Percentiles rank a stretch among this genome's conserved stretches.
phyloP scores from a whole-genome alignment of 176 grass and related monocot genomes.

The Aegilops sharonensis region DNA sequence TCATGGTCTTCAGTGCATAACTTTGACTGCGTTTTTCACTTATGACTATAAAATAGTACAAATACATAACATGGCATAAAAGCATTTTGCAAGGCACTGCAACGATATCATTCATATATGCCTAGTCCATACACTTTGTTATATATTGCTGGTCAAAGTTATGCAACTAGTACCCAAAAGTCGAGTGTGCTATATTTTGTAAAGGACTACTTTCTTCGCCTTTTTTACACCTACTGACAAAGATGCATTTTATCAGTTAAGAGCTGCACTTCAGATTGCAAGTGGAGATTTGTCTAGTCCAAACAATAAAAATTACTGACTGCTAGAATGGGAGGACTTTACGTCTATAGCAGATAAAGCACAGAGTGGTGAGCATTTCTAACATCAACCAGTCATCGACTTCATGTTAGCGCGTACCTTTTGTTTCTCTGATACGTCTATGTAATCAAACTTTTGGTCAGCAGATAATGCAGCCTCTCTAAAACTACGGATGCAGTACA shows the following conservation, averaged over 20 bases:
- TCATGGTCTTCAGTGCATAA: neutral
- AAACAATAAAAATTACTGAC: neutral
- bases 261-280: neutral
- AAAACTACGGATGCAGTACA: slow-evolving; percentile 82
- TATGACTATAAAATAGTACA: neutral
- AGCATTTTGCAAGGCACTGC: neutral
- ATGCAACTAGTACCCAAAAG: neutral
- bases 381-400: neutral
- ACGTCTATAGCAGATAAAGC: neutral
- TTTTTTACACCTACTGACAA: neutral
- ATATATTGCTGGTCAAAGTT: neutral
- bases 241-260: neutral
- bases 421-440: slow-evolving; percentile 82
- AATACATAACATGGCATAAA: neutral
- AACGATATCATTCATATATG: neutral
- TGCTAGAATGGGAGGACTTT: neutral
- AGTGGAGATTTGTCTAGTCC: neutral
- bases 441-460: slow-evolving; percentile 86
- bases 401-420: slow-evolving; percentile 47
- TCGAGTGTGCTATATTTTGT: neutral
- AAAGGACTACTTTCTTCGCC: neutral
- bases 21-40: neutral
- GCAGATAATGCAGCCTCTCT: slow-evolving; percentile 77
- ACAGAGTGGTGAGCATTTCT: slow-evolving; percentile 1
- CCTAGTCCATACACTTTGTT: no score